Conservation (phyloP, 345 rosid genomes). For the Eucalyptus melliodora region DNA sequence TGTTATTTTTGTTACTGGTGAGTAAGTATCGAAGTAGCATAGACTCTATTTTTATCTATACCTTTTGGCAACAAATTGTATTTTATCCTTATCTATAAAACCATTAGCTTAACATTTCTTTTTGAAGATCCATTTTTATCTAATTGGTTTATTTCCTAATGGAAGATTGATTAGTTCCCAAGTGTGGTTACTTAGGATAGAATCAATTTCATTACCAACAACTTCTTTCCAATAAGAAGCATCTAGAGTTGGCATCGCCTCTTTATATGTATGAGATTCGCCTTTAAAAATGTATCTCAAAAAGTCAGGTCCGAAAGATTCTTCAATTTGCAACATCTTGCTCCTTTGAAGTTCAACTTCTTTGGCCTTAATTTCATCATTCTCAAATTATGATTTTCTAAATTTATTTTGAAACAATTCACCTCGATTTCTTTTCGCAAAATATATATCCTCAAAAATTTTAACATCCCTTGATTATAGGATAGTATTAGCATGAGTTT, state of each 20-base stretch:
- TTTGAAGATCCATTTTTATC: neutral
- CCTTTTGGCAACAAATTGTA: neutral
- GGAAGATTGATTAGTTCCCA: neutral
- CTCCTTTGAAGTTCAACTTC: neutral
- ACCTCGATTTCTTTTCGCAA: neutral
- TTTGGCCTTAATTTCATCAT: neutral
- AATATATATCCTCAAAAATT: too few relatives aligned
- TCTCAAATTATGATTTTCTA: too few relatives aligned
- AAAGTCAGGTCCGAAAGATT: too few relatives aligned
- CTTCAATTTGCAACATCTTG: neutral
- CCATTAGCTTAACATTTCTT: neutral
- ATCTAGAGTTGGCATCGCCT: too few relatives aligned
- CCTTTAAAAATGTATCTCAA: too few relatives aligned
- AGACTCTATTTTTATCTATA: neutral
- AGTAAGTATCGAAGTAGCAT: too few relatives aligned
- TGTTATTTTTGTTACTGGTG: neutral
- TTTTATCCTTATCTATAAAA: neutral
- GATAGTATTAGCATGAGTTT: neutral
- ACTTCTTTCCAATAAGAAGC: neutral
- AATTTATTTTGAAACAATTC: neutral
- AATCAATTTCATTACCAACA: too few relatives aligned
- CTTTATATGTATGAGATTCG: neutral
- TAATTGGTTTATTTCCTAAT: neutral
- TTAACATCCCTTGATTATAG: neutral
- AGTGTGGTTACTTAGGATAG: neutral